Conservation (phyloP, 129 eudicot species). For the Sambucus nigra region DNA sequence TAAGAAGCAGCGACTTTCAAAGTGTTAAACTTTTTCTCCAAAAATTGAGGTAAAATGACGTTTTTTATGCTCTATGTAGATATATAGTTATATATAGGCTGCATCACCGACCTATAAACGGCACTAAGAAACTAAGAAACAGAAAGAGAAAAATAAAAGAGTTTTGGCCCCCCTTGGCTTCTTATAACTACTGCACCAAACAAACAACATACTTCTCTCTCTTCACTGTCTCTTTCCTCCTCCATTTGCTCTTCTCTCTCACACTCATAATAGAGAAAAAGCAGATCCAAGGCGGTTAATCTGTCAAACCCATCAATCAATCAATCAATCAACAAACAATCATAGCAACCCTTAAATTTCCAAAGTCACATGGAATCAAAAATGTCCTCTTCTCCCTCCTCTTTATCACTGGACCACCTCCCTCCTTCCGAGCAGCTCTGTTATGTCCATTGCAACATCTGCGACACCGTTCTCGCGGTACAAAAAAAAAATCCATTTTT, state of each 20-base stretch:
- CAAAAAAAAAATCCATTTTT: neutral
- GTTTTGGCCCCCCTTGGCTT: conserved; percentile 14
- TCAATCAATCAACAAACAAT: conserved; percentile 31
- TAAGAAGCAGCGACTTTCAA: no score
- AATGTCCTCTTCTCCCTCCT: conserved; percentile 34
- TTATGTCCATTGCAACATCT: conserved; percentile 53
- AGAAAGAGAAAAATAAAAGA: conserved; percentile 1
- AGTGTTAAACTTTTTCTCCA: no score
- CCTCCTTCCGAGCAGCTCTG: conserved; percentile 51
- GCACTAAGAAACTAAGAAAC: neutral
- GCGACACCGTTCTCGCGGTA: conserved; percentile 63
- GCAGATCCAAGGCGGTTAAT: conserved; percentile 39
- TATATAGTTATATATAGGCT: neutral
- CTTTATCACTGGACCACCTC: conserved; percentile 39
- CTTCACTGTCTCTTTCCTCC: conserved; percentile 26
- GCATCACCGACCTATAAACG: conserved; percentile 1
- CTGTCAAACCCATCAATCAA: conserved; percentile 45
- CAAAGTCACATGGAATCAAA: conserved; percentile 4
- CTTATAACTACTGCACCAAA: conserved; percentile 17
- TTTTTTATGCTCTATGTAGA: no score
- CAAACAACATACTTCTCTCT: conserved; percentile 14
- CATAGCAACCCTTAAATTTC: conserved; percentile 15
- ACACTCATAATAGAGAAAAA: conserved; percentile 11
- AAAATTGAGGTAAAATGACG: no score
- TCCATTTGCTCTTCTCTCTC: conserved; percentile 22